A percentile compares a stretch with the other conserved stretches of the same genome.
These are phyloP conservation scores for Suhomyces taliae DNA, from an alignment of 1,139 yeast genomes.

Conservation along the genomic window DNA sequence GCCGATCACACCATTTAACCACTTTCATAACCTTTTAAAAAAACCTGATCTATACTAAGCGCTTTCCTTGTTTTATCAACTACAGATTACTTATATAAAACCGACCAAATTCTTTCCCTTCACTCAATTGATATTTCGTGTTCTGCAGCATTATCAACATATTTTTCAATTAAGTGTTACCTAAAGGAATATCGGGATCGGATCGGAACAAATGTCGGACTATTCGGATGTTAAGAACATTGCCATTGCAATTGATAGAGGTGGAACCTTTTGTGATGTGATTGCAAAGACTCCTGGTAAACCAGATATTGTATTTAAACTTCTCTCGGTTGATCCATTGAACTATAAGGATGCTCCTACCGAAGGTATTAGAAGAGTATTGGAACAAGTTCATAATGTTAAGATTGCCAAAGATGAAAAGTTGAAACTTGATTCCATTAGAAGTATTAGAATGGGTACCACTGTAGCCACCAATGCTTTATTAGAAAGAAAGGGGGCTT, in stretches of 20 bases:
- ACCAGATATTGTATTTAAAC: conserved; percentile 50
- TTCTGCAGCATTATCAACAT: no score
- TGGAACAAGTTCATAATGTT: conserved; percentile 56
- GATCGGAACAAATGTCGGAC: neutral
- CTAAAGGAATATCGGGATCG: neutral
- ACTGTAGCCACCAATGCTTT: conserved; percentile 26
- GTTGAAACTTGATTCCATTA: conserved; percentile 18
- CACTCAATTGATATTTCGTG: no score
- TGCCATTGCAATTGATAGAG: conserved; percentile 48
- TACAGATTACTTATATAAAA: no score
- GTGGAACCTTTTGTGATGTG: conserved; percentile 90
- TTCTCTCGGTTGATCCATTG: conserved; percentile 82
- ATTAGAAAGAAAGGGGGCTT: conserved; percentile 48
- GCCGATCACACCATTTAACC: no score
- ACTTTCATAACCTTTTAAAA: no score
- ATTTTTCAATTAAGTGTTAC: no score
- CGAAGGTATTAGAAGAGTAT: conserved; percentile 80
- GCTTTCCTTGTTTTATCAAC: no score
- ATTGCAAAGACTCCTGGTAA: conserved; percentile 50
- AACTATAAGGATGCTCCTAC: conserved; percentile 89
- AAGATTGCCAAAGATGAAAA: conserved; percentile 46
- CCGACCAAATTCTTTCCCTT: no score
- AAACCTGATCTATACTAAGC: no score
- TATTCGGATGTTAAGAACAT: conserved; percentile 12
- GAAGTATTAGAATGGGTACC: conserved; percentile 23